Evolutionary conservation across 2,329 filamentous ascomycete species (phyloP), one percentile per base, ranked within the genome.

Genomic region (Coleophoma eucalyptorum): DNA sequence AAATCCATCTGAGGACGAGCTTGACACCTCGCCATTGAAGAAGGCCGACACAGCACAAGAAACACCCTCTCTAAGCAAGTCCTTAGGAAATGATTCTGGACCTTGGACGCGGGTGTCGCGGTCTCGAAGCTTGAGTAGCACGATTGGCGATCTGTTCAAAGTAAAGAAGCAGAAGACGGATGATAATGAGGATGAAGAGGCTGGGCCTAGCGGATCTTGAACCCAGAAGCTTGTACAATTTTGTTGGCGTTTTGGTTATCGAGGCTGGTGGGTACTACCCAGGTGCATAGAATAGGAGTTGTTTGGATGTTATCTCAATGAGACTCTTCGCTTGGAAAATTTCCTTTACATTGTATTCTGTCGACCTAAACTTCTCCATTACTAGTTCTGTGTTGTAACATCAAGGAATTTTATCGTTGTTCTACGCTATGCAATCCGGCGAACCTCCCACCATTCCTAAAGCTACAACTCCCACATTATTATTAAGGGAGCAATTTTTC

Each of bases 91-190:
- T 11, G 57, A 56, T 34, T 52, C 48, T 3, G 43, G 31, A 15
- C 47, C 45, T 19, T 58, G 54, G 55, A 53, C 55, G 11, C 50
- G 53, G 12, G 48, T 58, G 35, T 60, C 60, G 7, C 50, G 63
- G 57, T 52, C 61, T 15, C 49, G 59, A 45, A 65, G 60, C 53
- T 50, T 65, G 34, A 65, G 62, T 46, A 63, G 61, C 41, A 64
- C 62, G 2, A 46, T 66, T 13, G 57, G 58, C 16, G 64, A 59
- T 41, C 48, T 64, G 7, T 56, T 65, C 40, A 47, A 55, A n/a
- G 50, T 49, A 2, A 62, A 58, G 48, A 52, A 57, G 20, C 56
- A 58, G 44, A 51, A 26, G 34, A 42, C 32, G 16, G 56, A 57
- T 12, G 56, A 55, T 45, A 45, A 33, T 12, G 56, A 43, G 4